These are phyloP conservation scores for Pouteria glomerata DNA, from an alignment of 148 eudicot genomes.

Conservation along the genomic window DNA sequence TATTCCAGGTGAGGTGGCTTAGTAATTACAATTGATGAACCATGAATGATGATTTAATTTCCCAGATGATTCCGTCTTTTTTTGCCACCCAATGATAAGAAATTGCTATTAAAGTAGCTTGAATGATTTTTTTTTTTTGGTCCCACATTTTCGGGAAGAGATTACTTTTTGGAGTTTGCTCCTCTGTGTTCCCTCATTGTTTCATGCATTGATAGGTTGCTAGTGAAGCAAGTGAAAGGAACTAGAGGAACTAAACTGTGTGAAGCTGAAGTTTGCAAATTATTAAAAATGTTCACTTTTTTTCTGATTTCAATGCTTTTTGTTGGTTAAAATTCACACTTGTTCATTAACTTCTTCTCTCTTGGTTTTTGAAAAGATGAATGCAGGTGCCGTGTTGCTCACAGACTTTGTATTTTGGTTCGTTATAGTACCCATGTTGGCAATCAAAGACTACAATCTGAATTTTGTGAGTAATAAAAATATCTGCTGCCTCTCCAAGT, in stretches of 20 bases:
- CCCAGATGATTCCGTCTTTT: background rate
- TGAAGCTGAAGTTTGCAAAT: no score
- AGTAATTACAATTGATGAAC: background rate
- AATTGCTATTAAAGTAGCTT: no score
- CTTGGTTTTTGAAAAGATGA: constrained; percentile 42
- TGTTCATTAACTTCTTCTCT: background rate
- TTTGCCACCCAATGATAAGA: background rate
- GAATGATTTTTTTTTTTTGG: no score
- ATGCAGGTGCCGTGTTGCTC: constrained; percentile 92
- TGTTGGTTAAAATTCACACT: no score
- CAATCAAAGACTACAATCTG: constrained; percentile 51
- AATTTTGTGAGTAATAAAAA: constrained; percentile 61
- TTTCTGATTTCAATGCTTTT: no score
- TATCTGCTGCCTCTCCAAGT: background rate
- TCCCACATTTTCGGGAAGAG: background rate
- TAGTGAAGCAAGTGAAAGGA: no score
- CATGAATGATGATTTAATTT: no score
- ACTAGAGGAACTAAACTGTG: no score
- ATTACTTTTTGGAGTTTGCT: background rate
- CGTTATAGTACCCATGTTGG: constrained; percentile 66
- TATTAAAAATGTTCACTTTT: no score
- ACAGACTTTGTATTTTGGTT: constrained; percentile 88
- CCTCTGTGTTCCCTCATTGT: no score
- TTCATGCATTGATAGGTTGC: no score
- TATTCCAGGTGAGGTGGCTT: constrained; percentile 56